These are phyloP conservation scores for Myxozyma lipomycoides DNA, from an alignment of 805 yeast species.

Conservation along the genomic window DNA sequence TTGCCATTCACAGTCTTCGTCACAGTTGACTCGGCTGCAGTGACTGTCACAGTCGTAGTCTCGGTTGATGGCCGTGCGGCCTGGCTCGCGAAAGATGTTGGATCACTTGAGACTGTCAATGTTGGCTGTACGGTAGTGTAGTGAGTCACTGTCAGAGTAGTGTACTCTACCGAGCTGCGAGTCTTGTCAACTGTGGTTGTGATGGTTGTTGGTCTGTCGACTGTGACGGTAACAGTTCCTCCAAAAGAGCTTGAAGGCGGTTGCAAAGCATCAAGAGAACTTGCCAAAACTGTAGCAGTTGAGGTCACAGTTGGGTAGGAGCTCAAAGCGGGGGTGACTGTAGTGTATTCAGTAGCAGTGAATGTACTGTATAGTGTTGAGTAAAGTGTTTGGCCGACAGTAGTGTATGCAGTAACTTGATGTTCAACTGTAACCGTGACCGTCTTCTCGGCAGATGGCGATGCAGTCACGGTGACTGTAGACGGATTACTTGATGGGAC, in stretches of 20 bases:
- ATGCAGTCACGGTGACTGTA: too few relatives aligned
- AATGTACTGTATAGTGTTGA: neutral
- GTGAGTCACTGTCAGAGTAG: neutral
- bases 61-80: neutral
- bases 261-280: too few relatives aligned
- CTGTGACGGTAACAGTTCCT: neutral
- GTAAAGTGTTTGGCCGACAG: neutral
- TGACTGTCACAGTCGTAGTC: neutral
- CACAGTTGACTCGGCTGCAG: neutral
- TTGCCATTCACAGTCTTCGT: neutral
- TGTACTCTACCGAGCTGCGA: neutral
- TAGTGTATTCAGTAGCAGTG: neutral
- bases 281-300: too few relatives aligned
- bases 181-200: neutral
- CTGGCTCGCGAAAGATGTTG: neutral
- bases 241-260: neutral
- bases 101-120: neutral
- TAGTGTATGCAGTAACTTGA: neutral
- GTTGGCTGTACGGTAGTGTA: neutral
- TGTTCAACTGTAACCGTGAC: neutral
- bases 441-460: neutral
- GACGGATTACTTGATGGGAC: too few relatives aligned
- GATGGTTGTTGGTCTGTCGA: neutral
- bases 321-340: too few relatives aligned
- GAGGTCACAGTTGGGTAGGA: too few relatives aligned